phyloP scores from a whole-genome alignment of 2,329 filamentous ascomycete species.

The Botrytis elliptica region DNA sequence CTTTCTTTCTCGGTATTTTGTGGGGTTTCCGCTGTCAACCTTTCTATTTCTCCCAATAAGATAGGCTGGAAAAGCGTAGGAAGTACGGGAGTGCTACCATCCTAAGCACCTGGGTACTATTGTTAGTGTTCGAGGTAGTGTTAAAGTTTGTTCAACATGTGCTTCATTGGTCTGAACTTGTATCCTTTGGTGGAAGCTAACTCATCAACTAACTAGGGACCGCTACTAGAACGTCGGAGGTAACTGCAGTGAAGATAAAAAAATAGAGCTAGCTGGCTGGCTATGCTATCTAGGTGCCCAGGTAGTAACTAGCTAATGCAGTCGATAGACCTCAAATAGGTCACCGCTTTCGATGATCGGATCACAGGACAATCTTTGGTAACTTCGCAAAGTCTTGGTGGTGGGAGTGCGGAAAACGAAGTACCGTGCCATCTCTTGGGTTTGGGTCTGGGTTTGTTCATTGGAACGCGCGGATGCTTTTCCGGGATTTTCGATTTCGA shows the following conservation, averaged over 20 bases:
- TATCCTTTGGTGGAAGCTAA: background rate
- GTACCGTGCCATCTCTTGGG: background rate
- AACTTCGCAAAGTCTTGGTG: background rate
- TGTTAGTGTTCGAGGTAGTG: background rate
- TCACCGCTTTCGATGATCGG: constrained; percentile 17
- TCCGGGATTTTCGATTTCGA: background rate
- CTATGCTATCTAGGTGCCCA: background rate
- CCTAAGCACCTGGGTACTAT: background rate
- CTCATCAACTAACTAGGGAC: background rate
- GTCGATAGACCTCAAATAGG: background rate
- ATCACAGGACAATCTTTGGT: constrained; percentile 8
- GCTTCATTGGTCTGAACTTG: background rate
- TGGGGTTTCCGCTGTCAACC: background rate
- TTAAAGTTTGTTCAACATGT: background rate
- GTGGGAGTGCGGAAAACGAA: background rate
- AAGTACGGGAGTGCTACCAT: too few species aligned
- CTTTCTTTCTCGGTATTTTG: background rate
- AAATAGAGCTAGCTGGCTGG: background rate
- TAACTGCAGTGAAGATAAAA: background rate
- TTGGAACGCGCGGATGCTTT: background rate
- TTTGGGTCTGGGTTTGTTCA: background rate
- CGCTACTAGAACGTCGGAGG: background rate
- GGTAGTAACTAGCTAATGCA: background rate
- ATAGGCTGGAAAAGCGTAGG: background rate
- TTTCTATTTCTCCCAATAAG: background rate